Evolutionary conservation across 148 eudicot species (phyloP), one percentile per base, ranked within the genome.

Genomic region (Nepenthes mirabilis): DNA sequence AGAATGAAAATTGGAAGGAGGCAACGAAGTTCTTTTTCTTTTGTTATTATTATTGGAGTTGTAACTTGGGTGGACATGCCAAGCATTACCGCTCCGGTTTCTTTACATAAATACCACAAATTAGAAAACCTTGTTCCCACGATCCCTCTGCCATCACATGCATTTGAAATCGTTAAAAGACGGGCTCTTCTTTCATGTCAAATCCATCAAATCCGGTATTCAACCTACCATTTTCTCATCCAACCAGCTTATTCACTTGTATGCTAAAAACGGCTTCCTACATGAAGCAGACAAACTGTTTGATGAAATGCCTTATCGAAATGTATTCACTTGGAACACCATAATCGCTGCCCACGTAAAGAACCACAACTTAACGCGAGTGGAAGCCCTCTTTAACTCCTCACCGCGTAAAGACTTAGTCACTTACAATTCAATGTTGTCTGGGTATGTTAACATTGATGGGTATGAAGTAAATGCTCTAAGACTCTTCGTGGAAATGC

Each of bases 311-410:
- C 85, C 87, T 62, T 68, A 72, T 51, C 75, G 87, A 69, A 90
- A 90, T 63, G 87, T 83, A 2, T 90, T 69, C 74, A 64, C 95
- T 66, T 90, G 95, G 97, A 90, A 90, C 65, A 75, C 95, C n/a
- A 77, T 84, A 2, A 80, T 90, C 50, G 76, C 79, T 67, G 87
- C 95, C 47, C 66, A 80, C 70, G 59, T 87, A 55, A 78, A 71
- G 64, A 67, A 72, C 65, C 62, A 57, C 1, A 79, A 80, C 68
- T 45, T 84, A 51, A 7, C 55, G 1, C 65, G 68, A 43, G 91
- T 91, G 12, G 78, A 77, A 58, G 5, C 34, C 9, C 75, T 87
- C 13, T 90, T 90, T 37, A 59, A 65, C 37, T 64, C 80, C 36
- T 76, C 75, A 5, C 85, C 85, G 0, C 47, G 50, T 12, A 87